A percentile compares a stretch with the other conserved stretches of the same genome.
Evolutionary conservation across 768 basidiomycete genomes (phyloP).

Genomic region (Lyophyllum atratum): DNA sequence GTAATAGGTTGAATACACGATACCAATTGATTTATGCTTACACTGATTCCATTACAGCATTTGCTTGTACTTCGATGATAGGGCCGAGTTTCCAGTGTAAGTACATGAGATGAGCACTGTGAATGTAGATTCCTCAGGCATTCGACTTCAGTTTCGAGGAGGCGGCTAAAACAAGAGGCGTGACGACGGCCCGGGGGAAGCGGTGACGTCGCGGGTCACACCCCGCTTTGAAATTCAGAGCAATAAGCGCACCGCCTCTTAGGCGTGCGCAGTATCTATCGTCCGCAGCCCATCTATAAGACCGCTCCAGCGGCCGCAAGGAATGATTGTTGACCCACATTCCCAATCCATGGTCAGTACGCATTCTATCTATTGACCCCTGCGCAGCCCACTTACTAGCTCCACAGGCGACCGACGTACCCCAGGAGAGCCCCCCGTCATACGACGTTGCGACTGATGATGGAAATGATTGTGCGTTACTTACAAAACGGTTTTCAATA

Average conservation of each 20-base stretch:
- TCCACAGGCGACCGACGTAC: slow-evolving; percentile 16
- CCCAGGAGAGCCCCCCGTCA: slow-evolving; percentile 48
- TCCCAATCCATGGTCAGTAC: slow-evolving; percentile 25
- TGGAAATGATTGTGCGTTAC: slow-evolving; percentile 28
- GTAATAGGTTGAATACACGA: too few relatives aligned
- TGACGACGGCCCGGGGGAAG: too few relatives aligned
- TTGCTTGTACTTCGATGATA: too few relatives aligned
- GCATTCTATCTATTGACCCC: neutral
- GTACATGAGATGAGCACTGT: too few relatives aligned
- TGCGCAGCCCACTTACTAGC: slow-evolving; percentile 2
- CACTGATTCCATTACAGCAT: too few relatives aligned
- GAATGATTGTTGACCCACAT: slow-evolving; percentile 31
- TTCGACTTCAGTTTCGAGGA: too few relatives aligned
- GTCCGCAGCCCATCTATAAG: slow-evolving; percentile 14
- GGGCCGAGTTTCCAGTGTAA: too few relatives aligned
- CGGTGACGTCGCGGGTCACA: neutral
- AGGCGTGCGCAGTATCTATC: slow-evolving; percentile 5
- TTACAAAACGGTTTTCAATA: neutral
- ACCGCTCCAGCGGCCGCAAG: neutral
- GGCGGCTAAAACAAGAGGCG: too few relatives aligned
- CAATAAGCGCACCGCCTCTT: slow-evolving; percentile 4
- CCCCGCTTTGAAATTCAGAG: neutral
- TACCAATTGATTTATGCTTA: too few relatives aligned
- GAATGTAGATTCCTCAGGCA: too few relatives aligned
- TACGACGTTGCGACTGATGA: slow-evolving; percentile 42